phyloP scores from a whole-genome alignment of 345 rosid genomes.

The Eucalyptus albens region DNA sequence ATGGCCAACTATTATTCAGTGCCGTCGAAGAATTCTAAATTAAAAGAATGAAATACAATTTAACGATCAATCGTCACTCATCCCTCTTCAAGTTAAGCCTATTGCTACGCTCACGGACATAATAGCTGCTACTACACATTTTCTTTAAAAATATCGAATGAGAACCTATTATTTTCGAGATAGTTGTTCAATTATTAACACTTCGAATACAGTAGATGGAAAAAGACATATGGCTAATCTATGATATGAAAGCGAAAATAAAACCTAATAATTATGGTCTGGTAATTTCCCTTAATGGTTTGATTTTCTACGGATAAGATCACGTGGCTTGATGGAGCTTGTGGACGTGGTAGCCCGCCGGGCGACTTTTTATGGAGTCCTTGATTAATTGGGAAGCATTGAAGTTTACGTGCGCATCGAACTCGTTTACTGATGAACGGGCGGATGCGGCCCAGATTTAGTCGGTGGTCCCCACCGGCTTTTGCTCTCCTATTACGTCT shows the following conservation, averaged over 20 bases:
- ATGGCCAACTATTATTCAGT: neutral
- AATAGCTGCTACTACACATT: fast-evolving
- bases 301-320: neutral
- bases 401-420: neutral
- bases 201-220: no score
- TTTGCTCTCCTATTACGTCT: neutral
- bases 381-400: neutral
- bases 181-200: no score
- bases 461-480: neutral
- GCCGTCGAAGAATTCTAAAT: no score
- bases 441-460: neutral
- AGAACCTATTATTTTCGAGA: no score
- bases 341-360: neutral
- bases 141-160: no score
- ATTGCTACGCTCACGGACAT: no score
- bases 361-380: neutral
- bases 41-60: no score
- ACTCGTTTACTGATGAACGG: neutral
- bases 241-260: no score
- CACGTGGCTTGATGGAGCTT: neutral
- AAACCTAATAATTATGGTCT: neutral
- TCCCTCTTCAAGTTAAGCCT: fast-evolving
- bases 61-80: neutral
- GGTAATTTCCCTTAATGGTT: neutral
- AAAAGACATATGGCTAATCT: no score